These are phyloP conservation scores for Metschnikowia aberdeeniae DNA, from an alignment of 805 yeast genomes.

Conservation along the genomic window DNA sequence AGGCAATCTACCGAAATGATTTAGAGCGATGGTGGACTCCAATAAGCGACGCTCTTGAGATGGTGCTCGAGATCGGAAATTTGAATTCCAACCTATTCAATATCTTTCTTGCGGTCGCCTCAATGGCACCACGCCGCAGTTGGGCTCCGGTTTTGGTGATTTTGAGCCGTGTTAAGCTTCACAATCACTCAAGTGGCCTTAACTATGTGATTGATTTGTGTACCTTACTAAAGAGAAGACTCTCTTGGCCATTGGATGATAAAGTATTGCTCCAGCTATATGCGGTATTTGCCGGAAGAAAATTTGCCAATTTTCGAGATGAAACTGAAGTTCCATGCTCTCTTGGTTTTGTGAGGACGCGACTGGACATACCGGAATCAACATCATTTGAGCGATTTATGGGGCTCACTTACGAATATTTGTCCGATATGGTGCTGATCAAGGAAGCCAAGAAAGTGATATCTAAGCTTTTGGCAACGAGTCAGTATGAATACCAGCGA, in stretches of 20 bases:
- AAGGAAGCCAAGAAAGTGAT: constrained; percentile 27
- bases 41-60: constrained; percentile 19
- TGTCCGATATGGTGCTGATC: constrained; percentile 24
- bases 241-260: constrained; percentile 34
- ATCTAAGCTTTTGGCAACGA: constrained; percentile 36
- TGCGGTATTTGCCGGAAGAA: constrained; percentile 26
- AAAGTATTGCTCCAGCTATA: constrained; percentile 28
- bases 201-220: constrained; percentile 28
- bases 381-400: constrained; percentile 34
- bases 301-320: constrained; percentile 35
- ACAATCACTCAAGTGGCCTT: constrained; percentile 18
- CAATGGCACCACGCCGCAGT: constrained; percentile 14
- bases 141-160: constrained; percentile 27
- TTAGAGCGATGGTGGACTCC: constrained; percentile 26
- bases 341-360: constrained; percentile 20
- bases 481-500: constrained; percentile 29
- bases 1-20: constrained; percentile 13
- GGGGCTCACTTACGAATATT: constrained; percentile 31
- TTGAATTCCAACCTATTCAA: background rate
- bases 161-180: constrained; percentile 15
- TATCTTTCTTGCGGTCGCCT: constrained; percentile 10
- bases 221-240: constrained; percentile 21
- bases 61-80: constrained; percentile 1
- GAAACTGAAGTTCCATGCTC: constrained; percentile 25
- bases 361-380: constrained; percentile 25